Base-by-base conservation (phyloP, 495 filamentous ascomycete species). In the Rostrohypoxylon terebratum region DNA sequence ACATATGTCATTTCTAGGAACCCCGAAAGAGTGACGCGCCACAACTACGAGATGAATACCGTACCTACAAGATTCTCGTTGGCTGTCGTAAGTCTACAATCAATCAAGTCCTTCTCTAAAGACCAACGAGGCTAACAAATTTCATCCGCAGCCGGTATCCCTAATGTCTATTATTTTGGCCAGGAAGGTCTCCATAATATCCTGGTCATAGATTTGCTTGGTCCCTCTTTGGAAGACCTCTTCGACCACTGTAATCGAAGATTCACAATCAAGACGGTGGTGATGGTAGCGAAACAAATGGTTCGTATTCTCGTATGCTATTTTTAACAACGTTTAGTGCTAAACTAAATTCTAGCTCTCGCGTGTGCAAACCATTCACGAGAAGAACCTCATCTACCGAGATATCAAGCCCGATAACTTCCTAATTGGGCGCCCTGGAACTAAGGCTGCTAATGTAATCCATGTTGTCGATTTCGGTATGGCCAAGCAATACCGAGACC, bases 381-480 rank as follows among this genome's bases (percentile, higher is more conserved):
- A 99, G 83, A 99, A 98, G 88, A 99, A 99, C 80, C 86, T 98
- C 42, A 99, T 99, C 75, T 99, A 99, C 81, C 92, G 96, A 62
- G 96, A 99, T 78, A 99, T 99, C 84, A 99, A 99, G 81, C 96
- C 96, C 11, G 96, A 99, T 83, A 99, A 99, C 83, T 99, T 99
- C 84, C 90, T 99, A 59, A 98, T 98, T 77, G 96, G 96, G 42
- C 90, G 95, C n/a, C 94, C 94, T 0, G 89, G 87, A 72, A 92
- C 93, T 53, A 99, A 99, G 83, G 86, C 93, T 7, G 92, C 94
- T 77, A 98, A 97, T 81, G 94, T 99, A 53, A 98, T 99, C 74
- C 96, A 99, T 74, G 96, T 98, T 21, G 95, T 99, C 65, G 96
- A 99, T 82, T 99, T 99, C 77, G 96, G 96, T 75, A 99, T 99